Percentiles rank a stretch among this genome's conserved stretches.
phyloP scores from a whole-genome alignment of 345 rosid species.

The Turritis glabra region DNA sequence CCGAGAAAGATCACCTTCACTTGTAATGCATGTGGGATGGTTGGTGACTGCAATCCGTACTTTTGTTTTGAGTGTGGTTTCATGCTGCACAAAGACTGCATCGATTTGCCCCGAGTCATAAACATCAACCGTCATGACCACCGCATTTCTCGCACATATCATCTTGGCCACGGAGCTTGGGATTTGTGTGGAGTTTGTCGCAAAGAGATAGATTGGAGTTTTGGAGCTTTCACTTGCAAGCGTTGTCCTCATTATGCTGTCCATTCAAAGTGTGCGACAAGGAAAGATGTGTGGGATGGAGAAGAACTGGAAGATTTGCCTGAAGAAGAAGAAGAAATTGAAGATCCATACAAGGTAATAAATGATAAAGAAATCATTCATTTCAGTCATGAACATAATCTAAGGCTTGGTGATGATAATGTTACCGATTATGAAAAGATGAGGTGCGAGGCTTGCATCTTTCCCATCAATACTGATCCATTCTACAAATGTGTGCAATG shows the following conservation, averaged over 20 bases:
- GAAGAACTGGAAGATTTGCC: not conserved
- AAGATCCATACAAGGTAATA: not conserved
- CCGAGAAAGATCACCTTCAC: not conserved
- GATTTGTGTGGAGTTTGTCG: not conserved
- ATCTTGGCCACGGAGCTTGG: not conserved
- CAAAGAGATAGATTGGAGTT: not conserved
- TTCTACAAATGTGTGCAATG: not conserved
- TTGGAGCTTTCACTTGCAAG: not conserved
- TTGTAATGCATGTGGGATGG: not conserved
- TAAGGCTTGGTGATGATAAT: not conserved
- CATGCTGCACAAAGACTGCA: not conserved
- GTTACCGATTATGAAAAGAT: not conserved
- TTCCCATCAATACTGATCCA: not conserved
- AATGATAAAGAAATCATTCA: not conserved
- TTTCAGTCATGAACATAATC: not conserved
- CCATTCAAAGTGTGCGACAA: not conserved
- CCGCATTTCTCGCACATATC: not conserved
- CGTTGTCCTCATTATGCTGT: not conserved
- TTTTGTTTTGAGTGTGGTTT: not conserved
- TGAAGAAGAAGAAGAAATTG: not conserved
- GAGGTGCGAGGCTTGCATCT: not conserved
- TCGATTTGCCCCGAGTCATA: not conserved
- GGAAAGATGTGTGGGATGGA: not conserved
- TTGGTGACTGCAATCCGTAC: not conserved
- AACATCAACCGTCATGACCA: not conserved